Evolutionary conservation across 352 stramenopile genomes (phyloP), one percentile per base, ranked within the genome.

Genomic region (Globisporangium uncinulatum): DNA sequence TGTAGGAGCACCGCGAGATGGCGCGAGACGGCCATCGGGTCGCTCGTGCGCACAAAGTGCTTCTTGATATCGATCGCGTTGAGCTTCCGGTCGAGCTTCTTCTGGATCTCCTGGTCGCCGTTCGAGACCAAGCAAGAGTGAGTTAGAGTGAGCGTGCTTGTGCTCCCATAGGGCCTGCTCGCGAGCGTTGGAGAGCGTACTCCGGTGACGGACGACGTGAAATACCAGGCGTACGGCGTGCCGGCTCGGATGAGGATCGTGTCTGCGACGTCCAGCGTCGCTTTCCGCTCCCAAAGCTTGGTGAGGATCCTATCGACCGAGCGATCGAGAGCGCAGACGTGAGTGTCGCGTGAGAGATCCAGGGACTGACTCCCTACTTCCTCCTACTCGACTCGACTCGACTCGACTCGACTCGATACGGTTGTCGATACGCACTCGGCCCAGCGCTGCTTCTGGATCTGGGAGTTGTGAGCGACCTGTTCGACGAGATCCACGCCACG

Each of bases 251-350:
- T 71, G 17, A 87, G 17, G 24, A 89, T 67, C 6, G 73, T 69
- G 66, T 89, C 79, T 14, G 61, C 68, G 45, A 89, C 83, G 41
- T 89, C 79, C 1, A 89, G 45, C 54, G 83, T 83, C 14, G 67
- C 59, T 60, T 74, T 85, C 44, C 32, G 71, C 50, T 89, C 76
- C 68, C 74, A 89, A 5, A 89, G 64, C 42, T 70, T 68, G 37
- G 56, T 61, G 62, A 86, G 86, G 41, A 89, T 54, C 36, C 78
- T 88, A 36, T 1, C 54, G 20, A 11, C 31, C 48, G 5, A 47
- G 9, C 50, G 8, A 32, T 19, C 24, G 2, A 4, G 0, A 42
- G 15, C 19, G 43, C 9, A 24, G 0, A 13, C 31, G 56, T 10
- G 6, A 36, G 32, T 5, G 0, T n/a, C 29, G 15, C 20, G 15